Base-by-base conservation (phyloP, 768 basidiomycete genomes). In the Steccherinum ochraceum region DNA sequence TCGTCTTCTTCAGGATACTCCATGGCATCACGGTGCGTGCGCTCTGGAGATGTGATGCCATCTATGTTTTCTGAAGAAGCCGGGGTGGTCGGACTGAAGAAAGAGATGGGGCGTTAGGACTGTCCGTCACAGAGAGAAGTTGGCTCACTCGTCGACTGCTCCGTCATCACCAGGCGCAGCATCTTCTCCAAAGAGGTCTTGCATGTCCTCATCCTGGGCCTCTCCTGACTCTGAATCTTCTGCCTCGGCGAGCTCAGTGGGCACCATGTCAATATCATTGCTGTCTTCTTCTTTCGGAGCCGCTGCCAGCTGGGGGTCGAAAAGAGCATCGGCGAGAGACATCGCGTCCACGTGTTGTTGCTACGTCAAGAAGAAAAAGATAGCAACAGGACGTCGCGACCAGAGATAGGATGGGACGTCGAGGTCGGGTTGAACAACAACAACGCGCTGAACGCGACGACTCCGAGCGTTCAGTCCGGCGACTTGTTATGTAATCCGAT, bases 131-230 rank as follows among this genome's bases (percentile, higher is more conserved):
- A 18, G 18, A 39, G 0, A 42, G 25, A 50, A n/a, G n/a, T n/a
- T n/a, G 30, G 30, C 46, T 25, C 16, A 18, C 53, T 72, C 73
- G 50, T 68, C 76, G 56, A 78, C 79, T 50, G 72, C 67, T 30
- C 74, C 71, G 12, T 75, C 69, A 13, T 57, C 63, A 13, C 73
- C 81, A 7, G 30, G 30, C 16, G 30, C 16, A 41, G 78, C 75
- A 49, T 88, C 87, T 54, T 85, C 81, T 26, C 87, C 89, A 63
- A 91, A 91, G 49, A 91, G 78, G 64, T 90, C 88, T 54, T 80
- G 78, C 82, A 89, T 86, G 53, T 77, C 78, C 56, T 80, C 78
- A 56, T 83, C 73, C 13, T 58, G 58, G 30, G 30, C 30, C 16
- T 7, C 16, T 45, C 59, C 52, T 23, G 58, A 46, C 16, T 60